Evolutionary conservation across 129 eudicot species (phyloP).

Genomic region (Saposhnikovia divaricata): DNA sequence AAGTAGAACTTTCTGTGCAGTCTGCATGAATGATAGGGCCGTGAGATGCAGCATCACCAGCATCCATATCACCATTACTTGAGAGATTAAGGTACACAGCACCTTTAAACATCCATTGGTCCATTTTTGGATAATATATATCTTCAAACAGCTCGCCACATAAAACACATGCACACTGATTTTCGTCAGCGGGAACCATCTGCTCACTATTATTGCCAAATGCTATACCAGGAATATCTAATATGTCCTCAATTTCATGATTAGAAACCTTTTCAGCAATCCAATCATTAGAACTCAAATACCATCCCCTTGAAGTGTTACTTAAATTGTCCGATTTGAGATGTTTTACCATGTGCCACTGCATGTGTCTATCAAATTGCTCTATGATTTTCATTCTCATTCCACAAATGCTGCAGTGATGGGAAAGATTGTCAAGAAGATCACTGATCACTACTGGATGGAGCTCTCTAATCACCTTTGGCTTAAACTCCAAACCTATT

Average conservation of each 20-base stretch:
- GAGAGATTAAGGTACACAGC: conserved; percentile 40
- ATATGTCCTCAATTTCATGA: conserved; percentile 16
- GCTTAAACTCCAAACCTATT: conserved; percentile 76
- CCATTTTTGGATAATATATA: conserved; percentile 44
- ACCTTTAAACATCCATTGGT: conserved; percentile 78
- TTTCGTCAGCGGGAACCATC: conserved; percentile 87
- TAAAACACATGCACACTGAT: conserved; percentile 73
- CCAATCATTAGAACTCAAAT: conserved; percentile 46
- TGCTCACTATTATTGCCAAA: conserved; percentile 41
- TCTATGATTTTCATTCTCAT: conserved; percentile 52
- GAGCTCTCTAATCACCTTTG: conserved; percentile 53
- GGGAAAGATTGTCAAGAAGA: conserved; percentile 61
- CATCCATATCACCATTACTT: conserved; percentile 25
- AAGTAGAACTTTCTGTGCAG: conserved; percentile 46
- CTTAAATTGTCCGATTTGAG: conserved; percentile 16
- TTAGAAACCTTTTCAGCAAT: conserved; percentile 32
- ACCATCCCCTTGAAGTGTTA: conserved; percentile 65
- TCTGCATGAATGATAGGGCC: conserved; percentile 57
- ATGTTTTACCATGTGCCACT: conserved; percentile 55
- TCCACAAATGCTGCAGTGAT: conserved; percentile 66
- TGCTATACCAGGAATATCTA: conserved; percentile 17
- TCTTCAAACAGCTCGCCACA: conserved; percentile 95
- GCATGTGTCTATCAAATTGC: conserved; percentile 56
- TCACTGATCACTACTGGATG: conserved; percentile 57
- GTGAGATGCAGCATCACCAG: conserved; percentile 15